Evolutionary conservation across 306 rosid genomes (phyloP), one percentile per base, ranked within the genome.

Genomic region (Hippophae gyantsensis): DNA sequence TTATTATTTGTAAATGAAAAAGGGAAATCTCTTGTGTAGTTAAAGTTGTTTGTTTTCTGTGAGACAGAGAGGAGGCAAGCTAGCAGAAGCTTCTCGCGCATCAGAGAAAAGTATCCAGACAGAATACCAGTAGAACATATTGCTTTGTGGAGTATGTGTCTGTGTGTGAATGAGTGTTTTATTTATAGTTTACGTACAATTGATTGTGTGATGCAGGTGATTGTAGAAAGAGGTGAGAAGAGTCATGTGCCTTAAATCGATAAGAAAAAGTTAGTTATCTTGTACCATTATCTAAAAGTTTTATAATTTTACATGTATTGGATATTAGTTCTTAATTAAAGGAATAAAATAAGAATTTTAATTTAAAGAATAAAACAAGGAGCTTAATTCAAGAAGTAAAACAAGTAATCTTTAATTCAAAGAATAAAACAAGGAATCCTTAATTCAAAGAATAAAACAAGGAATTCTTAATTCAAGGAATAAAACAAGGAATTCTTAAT

Each of bases 51-150:
- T 40, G 58, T 18, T 46, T 67, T 42, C 52, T 68, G 41, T 14
- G 14, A 74, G 57, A 49, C 79, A 85, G 89, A 82, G 53, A 70
- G 78, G 72, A 85, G 93, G 66, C 75, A 72, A 68, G 86, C 75
- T 70, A 68, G 86, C 81, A 10, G 93, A 82, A 71, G 78, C 93
- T 67, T 63, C 74, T 25, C 79, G 86, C 79, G 86, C 65, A 79
- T 85, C 55, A 75, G 93, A 52, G 89, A 77, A 64, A 73, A 82
- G 50, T 82, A 79, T 71, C 89, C 89, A 2, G 89, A 85, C 52
- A 79, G 93, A 77, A 79, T 82, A 58, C 89, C 86, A 42, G 89
- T 82, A 78, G 64, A 89, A n/a, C n/a, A n/a, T n/a, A 60, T 73
- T 48, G 42, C 64, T 53, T 7, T 54, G 38, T 55, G 42, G 18